A percentile compares a stretch with the other conserved stretches of the same genome.
These are phyloP conservation scores for Hortiboletus rubellus DNA, from an alignment of 1,284 basidiomycete genomes.

Conservation along the genomic window DNA sequence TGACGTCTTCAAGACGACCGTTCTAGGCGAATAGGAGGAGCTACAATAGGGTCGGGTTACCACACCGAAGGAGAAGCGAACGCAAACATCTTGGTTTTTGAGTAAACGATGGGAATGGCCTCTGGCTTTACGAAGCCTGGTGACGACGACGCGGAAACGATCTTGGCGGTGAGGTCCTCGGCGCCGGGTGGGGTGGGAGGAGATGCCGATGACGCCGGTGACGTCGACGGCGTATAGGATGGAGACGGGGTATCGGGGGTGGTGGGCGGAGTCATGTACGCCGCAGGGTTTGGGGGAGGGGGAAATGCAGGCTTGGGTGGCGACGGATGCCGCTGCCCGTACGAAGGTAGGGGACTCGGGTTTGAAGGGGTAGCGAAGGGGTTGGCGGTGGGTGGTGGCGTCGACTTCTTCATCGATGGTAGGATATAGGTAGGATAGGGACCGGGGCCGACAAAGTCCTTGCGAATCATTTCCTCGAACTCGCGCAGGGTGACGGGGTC, in stretches of 20 bases:
- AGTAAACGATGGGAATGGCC: slow-evolving; percentile 30
- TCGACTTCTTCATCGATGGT: slow-evolving; percentile 54
- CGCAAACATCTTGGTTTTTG: slow-evolving; percentile 49
- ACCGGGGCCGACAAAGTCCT: slow-evolving; percentile 58
- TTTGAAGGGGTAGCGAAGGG: slow-evolving; percentile 51
- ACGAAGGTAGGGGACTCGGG: slow-evolving; percentile 50
- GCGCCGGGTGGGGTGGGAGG: slow-evolving; percentile 53
- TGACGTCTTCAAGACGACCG: slow-evolving; percentile 33
- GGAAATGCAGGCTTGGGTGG: slow-evolving; percentile 38
- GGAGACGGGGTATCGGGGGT: slow-evolving; percentile 51
- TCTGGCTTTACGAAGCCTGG: slow-evolving; percentile 34
- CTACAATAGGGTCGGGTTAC: slow-evolving; percentile 37
- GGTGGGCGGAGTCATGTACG: slow-evolving; percentile 38
- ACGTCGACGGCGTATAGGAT: slow-evolving; percentile 49
- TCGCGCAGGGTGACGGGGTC: slow-evolving; percentile 63
- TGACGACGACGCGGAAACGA: slow-evolving; percentile 44
- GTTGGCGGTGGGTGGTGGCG: slow-evolving; percentile 47
- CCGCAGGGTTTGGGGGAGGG: slow-evolving; percentile 21
- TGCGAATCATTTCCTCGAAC: slow-evolving; percentile 63
- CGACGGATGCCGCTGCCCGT: slow-evolving; percentile 46
- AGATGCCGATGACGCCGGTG: slow-evolving; percentile 55
- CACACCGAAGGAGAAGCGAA: slow-evolving; percentile 48
- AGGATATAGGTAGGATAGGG: slow-evolving; percentile 62
- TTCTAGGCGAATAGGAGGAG: slow-evolving; percentile 28
- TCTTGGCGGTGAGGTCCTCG: slow-evolving; percentile 48